A percentile compares a stretch with the other conserved stretches of the same genome.
These are phyloP conservation scores for Aspergillus jensenii DNA, from an alignment of 2,329 filamentous ascomycete genomes.

Conservation along the genomic window DNA sequence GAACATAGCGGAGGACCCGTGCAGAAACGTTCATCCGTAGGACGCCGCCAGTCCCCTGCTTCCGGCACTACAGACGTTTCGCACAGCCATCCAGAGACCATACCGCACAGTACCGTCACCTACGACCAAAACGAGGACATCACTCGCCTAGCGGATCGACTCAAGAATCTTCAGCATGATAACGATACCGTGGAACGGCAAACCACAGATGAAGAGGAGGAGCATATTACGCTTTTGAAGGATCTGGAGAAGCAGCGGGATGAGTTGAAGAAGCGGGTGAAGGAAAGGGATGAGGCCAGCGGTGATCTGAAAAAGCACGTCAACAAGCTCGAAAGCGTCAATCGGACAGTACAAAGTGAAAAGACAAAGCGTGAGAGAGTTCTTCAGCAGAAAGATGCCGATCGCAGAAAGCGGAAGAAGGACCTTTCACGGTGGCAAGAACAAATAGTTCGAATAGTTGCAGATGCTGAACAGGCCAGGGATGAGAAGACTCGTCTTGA, in stretches of 20 bases:
- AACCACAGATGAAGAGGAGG: conserved; percentile 66
- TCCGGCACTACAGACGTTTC: conserved; percentile 46
- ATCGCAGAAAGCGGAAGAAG: conserved; percentile 60
- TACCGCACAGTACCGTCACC: conserved; percentile 34
- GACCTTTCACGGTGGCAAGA: conserved; percentile 60
- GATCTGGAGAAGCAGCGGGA: conserved; percentile 77
- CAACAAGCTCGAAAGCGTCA: conserved; percentile 75
- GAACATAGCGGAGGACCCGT: conserved; percentile 62
- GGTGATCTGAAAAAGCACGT: conserved; percentile 80
- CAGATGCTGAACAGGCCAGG: conserved; percentile 47
- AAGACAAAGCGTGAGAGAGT: conserved; percentile 72
- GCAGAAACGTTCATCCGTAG: conserved; percentile 67
- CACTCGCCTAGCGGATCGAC: conserved; percentile 74
- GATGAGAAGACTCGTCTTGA: conserved; percentile 45
- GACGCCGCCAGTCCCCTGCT: conserved; percentile 73
- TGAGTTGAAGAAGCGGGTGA: conserved; percentile 71
- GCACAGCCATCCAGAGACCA: conserved; percentile 42
- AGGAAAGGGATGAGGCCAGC: conserved; percentile 88
- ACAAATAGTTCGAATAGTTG: conserved; percentile 53
- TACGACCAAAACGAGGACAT: conserved; percentile 66
- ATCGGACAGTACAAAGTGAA: conserved; percentile 75
- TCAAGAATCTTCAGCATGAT: conserved; percentile 78
- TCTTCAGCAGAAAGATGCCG: conserved; percentile 60
- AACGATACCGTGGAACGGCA: conserved; percentile 75
- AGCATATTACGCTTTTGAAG: conserved; percentile 64